Evolutionary conservation across 768 basidiomycete genomes (phyloP).

Genomic region (Lactifluus hygrophoroides): DNA sequence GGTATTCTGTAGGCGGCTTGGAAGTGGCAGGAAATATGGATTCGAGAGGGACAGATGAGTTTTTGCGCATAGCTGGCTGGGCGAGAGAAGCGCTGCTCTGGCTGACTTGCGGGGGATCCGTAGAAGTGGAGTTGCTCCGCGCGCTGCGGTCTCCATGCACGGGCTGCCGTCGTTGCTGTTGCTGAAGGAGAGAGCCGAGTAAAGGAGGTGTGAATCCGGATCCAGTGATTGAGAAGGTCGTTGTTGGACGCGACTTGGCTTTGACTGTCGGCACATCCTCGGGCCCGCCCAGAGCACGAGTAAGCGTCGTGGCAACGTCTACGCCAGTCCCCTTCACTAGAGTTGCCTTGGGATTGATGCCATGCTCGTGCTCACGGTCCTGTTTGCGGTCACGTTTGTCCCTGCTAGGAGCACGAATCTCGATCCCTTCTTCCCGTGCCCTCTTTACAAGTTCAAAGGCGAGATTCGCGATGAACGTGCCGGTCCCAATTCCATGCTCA

Average conservation of each 20-base stretch:
- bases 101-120: slow-evolving; percentile 6
- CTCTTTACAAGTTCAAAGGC: slow-evolving; percentile 61
- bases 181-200: slow-evolving; percentile 50
- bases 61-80: slow-evolving; percentile 25
- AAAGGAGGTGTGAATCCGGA: slow-evolving; percentile 43
- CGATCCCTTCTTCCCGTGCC: slow-evolving; percentile 55
- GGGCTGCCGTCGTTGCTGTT: slow-evolving; percentile 38
- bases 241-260: slow-evolving; percentile 28
- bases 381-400: slow-evolving; percentile 32
- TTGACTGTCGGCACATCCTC: slow-evolving; percentile 9
- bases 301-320: slow-evolving; percentile 36
- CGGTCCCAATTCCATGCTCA: slow-evolving; percentile 59
- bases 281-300: slow-evolving; percentile 17
- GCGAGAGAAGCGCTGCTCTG: slow-evolving; percentile 21
- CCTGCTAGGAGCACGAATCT: slow-evolving; percentile 40
- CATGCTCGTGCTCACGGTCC: slow-evolving; percentile 15
- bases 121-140: background rate
- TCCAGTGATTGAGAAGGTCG: slow-evolving; percentile 35
- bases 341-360: slow-evolving; percentile 9
- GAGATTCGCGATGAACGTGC: slow-evolving; percentile 48
- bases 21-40: slow-evolving; percentile 73
- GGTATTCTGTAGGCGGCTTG: slow-evolving; percentile 80
- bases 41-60: slow-evolving; percentile 56
- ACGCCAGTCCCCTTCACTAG: slow-evolving; percentile 25
- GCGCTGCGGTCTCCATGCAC: slow-evolving; percentile 23